These are phyloP conservation scores for Paramecium pentaurelia DNA, from an alignment of 73 alveolate species.

Conservation along the genomic window DNA sequence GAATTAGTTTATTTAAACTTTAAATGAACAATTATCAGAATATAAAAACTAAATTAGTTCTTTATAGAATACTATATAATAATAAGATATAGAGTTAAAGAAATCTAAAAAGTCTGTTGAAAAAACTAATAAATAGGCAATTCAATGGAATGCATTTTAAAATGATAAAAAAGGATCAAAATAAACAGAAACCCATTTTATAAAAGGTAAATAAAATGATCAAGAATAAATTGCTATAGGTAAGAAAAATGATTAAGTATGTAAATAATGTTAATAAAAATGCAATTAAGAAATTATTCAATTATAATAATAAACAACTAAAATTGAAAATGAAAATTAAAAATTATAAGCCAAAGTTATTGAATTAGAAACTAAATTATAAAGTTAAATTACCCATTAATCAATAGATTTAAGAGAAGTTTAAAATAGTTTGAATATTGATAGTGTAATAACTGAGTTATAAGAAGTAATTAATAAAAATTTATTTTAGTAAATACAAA, in stretches of 20 bases:
- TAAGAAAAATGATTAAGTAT: neutral
- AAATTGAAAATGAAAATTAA: neutral
- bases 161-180: neutral
- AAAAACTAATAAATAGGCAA: neutral
- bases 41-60: neutral
- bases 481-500: neutral
- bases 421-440: neutral
- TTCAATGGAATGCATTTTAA: neutral
- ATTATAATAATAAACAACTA: neutral
- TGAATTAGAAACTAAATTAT: neutral
- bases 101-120: neutral
- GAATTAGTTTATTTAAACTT: neutral
- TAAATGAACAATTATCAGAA: neutral
- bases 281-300: neutral
- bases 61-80: neutral
- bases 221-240: neutral
- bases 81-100: neutral
- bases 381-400: neutral
- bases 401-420: neutral
- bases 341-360: neutral
- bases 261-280: neutral
- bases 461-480: neutral
- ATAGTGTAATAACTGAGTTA: neutral
- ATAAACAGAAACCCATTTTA: neutral
- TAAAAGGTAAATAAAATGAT: neutral